phyloP scores from a whole-genome alignment of 495 filamentous ascomycete genomes.

The Aspergillus conjunctus region DNA sequence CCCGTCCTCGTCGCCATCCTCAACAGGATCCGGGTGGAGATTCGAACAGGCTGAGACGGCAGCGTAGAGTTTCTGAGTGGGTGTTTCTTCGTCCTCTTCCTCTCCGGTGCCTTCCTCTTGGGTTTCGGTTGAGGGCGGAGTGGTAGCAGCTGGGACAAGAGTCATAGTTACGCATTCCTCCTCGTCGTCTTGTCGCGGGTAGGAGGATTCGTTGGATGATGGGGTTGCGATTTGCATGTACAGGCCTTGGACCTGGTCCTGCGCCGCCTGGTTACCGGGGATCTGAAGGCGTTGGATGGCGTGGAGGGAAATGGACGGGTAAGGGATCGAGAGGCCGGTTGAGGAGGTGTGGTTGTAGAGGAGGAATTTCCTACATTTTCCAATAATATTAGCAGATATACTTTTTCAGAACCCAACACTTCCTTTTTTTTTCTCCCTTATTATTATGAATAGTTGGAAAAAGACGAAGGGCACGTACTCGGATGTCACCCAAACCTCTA shows the following conservation, averaged over 20 bases:
- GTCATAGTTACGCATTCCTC: conserved; percentile 73
- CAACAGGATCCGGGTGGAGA: conserved; percentile 80
- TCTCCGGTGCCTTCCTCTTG: conserved; percentile 27
- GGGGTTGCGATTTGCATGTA: conserved; percentile 78
- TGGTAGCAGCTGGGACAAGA: conserved; percentile 56
- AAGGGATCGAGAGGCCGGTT: conserved; percentile 77
- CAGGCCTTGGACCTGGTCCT: conserved; percentile 58
- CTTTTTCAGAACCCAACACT: neutral
- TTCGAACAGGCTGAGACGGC: conserved; percentile 87
- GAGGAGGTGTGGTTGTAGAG: conserved; percentile 64
- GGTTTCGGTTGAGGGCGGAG: conserved; percentile 15
- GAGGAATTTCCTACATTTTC: conserved; percentile 62
- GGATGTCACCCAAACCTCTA: conserved; percentile 79
- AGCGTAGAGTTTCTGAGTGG: conserved; percentile 63
- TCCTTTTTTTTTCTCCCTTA: neutral
- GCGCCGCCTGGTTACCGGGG: conserved; percentile 29
- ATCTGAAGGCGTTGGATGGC: conserved; percentile 70
- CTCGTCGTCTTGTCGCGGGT: conserved; percentile 60
- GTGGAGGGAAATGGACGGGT: conserved; percentile 85
- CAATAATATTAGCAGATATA: neutral
- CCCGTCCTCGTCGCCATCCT: conserved; percentile 47
- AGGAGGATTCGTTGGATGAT: conserved; percentile 45
- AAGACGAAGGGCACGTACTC: conserved; percentile 53
- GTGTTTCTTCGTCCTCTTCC: conserved; percentile 35
- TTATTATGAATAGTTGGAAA: neutral